A percentile compares a stretch with the other conserved stretches of the same genome.
These are phyloP conservation scores for Rhizodiscina lignyota DNA, from an alignment of 495 filamentous ascomycete genomes.

Conservation along the genomic window DNA sequence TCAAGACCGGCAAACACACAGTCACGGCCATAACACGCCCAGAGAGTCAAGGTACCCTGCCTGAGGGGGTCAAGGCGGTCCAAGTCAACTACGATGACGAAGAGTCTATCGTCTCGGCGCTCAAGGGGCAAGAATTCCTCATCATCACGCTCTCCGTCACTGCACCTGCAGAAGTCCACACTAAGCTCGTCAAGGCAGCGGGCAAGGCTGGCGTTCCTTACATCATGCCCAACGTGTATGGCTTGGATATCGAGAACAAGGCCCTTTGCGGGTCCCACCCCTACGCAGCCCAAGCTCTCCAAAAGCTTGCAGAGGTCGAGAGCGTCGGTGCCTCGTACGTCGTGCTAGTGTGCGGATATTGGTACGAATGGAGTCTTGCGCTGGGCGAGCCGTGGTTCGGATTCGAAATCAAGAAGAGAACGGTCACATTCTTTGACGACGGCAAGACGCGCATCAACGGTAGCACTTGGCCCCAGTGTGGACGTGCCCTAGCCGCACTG, in stretches of 20 bases:
- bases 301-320: too few species aligned
- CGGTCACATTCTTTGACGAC: conserved; percentile 11
- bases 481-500: conserved; percentile 23
- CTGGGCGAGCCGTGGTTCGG: conserved; percentile 5
- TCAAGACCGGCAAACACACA: conserved; percentile 33
- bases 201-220: conserved; percentile 41
- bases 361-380: conserved; percentile 25
- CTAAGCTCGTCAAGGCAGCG: conserved; percentile 39
- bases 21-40: conserved; percentile 37
- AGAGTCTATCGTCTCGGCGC: conserved; percentile 24
- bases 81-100: conserved; percentile 29
- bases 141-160: conserved; percentile 36
- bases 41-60: conserved; percentile 23
- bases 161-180: conserved; percentile 25
- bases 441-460: conserved; percentile 14
- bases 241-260: too few species aligned
- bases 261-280: too few species aligned
- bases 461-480: conserved; percentile 25
- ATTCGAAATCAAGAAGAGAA: conserved; percentile 8
- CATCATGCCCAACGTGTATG: conserved; percentile 45
- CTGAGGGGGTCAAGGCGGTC: conserved; percentile 23
- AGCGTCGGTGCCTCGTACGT: conserved; percentile 25
- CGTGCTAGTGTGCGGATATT: conserved; percentile 26
- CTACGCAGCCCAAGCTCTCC: too few species aligned
- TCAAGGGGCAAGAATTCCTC: conserved; percentile 37